These are phyloP conservation scores for Sphagnurus paluster DNA, from an alignment of 1,284 basidiomycete species.

Conservation along the genomic window DNA sequence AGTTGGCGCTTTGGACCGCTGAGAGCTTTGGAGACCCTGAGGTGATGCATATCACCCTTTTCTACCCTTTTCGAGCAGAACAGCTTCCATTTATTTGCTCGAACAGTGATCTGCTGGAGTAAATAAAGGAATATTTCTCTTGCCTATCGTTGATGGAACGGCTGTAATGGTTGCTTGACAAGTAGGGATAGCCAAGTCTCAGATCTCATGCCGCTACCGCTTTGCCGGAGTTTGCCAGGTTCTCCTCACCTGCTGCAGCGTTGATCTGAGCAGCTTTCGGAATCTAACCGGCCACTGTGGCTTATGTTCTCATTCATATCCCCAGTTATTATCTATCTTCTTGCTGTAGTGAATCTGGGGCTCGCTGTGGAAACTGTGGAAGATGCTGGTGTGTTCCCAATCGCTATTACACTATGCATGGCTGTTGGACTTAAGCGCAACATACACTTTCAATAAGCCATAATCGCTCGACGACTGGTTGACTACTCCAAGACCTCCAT, in stretches of 20 bases:
- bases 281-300: too few relatives aligned
- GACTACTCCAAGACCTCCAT: slow-evolving; percentile 36
- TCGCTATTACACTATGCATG: background rate
- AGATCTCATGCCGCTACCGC: too few relatives aligned
- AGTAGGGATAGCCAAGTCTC: too few relatives aligned
- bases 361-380: slow-evolving; percentile 25
- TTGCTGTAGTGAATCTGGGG: background rate
- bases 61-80: background rate
- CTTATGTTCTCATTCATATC: background rate
- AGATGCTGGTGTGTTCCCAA: slow-evolving; percentile 27
- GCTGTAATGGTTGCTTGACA: too few relatives aligned
- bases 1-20: too few relatives aligned
- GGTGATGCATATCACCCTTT: background rate
- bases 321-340: background rate
- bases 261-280: background rate
- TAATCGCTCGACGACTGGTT: slow-evolving; percentile 43
- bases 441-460: slow-evolving; percentile 27
- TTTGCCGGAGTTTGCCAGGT: too few relatives aligned
- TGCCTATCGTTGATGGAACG: background rate
- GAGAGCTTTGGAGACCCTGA: background rate
- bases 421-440: background rate
- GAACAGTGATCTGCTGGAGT: too few relatives aligned
- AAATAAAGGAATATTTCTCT: background rate
- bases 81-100: background rate
- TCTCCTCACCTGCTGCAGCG: background rate